Evolutionary conservation across 176 grass and related monocot species (phyloP), one percentile per base, ranked within the genome.

Genomic region (Eremochloa ophiuroides): DNA sequence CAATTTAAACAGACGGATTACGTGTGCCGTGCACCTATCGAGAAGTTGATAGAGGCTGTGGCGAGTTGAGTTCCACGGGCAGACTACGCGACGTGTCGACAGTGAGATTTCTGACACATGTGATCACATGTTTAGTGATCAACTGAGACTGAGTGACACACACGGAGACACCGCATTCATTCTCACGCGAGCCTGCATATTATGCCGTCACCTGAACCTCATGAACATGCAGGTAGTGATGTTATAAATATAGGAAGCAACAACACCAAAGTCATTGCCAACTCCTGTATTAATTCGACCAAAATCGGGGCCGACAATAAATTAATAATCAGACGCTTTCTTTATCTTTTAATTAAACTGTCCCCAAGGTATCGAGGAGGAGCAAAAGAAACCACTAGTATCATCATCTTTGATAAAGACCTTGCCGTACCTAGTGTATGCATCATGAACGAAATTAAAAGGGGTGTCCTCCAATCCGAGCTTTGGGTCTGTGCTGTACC

Each of bases 401-500:
- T 22, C 27, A 23, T 69, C 33, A 76, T 12, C 62, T 87, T 87
- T 86, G 85, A 23, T 73, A 73, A 88, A 84, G 60, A 84, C 37
- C 20, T 47, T 66, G 17, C 20, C 20, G 47, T 51, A 51, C 33
- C 9, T 29, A 46, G 22, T 55, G 35, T 60, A 58, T n/a, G 62
- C 23, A 48, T 60, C 85, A 70, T 38, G 77, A 61, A 80, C 44
- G 38, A 44, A 47, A 56, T 10, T 56, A 23, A 56, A 56, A 56
- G n/a, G 46, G 60, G 18, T 28, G 66, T 44, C 58, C 44, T 83
- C 43, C 37, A 37, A 74, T 37, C 16, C 34, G 38, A 74, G 8
- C 69, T 88, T 75, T 66, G 61, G 39, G n/a, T 61, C 30, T 56
- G 43, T 56, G 27, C 39, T 56, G 22, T 23, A 10, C 3, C 55